Evolutionary conservation across 1,139 yeast genomes (phyloP), one percentile per base, ranked within the genome.

Genomic region (Protomyces arabidopsidicola): DNA sequence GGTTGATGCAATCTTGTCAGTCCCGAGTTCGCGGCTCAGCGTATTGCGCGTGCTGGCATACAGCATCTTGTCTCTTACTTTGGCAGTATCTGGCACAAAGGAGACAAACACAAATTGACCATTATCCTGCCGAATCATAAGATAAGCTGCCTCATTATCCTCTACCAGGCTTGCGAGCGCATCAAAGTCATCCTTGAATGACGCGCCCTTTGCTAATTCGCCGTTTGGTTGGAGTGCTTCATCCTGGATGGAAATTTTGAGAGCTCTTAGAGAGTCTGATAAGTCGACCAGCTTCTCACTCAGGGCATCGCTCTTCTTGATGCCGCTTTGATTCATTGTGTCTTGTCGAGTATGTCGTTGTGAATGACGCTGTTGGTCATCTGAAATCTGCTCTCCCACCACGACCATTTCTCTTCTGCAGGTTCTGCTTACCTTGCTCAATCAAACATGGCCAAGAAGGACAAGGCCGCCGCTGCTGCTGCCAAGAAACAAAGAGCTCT

Each of bases 21-120:
- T 76, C 10, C 95, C 95, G 60, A 93, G 78, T 67, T 86, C 85
- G 67, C 87, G 82, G 60, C 88, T 76, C 56, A 93, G 75, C 0
- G 95, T 84, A 72, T 84, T 86, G 68, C 89, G 89, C 20, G 95
- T 86, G 2, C 97, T 87, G 2, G 98, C 98, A 74, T 91, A 95
- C 63, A 93, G 79, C 98, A 93, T 93, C 74, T 93, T 93, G 66
- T 83, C 82, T 66, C 91, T 82, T 42, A 93, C 91, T 6, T 86
- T 85, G 12, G 97, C 90, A 57, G 76, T 74, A 73, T 93, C 97
- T 0, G 98, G 98, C 57, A 93, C 93, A 76, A 81, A 91, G 51
- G 95, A 84, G 55, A 90, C 81, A 71, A 93, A 90, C 2, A 84
- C 79, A 67, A 77, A 79, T 10, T 72, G 72, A 9, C 72, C 70